Evolutionary conservation across 2,329 filamentous ascomycete genomes (phyloP), one percentile per base, ranked within the genome.

Genomic region (Cordyceps pruinosa): DNA sequence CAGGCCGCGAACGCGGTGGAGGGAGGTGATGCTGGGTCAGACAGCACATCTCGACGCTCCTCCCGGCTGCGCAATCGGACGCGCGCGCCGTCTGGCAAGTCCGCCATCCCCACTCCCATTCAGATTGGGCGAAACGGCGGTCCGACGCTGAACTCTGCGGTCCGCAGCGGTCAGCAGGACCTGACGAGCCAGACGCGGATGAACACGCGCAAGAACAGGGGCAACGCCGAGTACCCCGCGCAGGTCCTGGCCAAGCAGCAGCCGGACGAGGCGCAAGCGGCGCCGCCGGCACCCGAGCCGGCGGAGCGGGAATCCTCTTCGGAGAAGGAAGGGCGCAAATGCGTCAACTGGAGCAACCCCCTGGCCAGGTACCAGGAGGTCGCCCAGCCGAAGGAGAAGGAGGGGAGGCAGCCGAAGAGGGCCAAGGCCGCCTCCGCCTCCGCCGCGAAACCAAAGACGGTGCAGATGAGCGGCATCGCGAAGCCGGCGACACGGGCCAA

Each of bases 131-230:
- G 65, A 10, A 66, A 59, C 21, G 56, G 57, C 13, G 62, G 61
- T 12, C 46, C 58, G 13, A 56, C 62, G 1, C 58, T 66, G 32
- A 66, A 63, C 47, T 64, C 63, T 6, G 63, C 54, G 26, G 63
- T 66, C 26, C 66, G 67, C 21, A 68, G 59, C 41, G 66, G 68
- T 44, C 67, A 71, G 47, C 68, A 71, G 42, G 68, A 72, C 39
- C 57, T 70, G 50, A 66, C 63, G 4, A 46, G 41, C 19, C 57
- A 56, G 51, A 73, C 71, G 7, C 66, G 67, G 23, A 56, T 60
- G 51, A 73, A 73, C 59, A 73, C 71, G 51, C 64, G 61, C 56
- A 67, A 60, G 60, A 73, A 73, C 61, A 70, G 62, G 65, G 70
- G 69, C 23, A 64, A 66, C 42, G 66, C 71, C 17, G 68, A 70